phyloP scores from a whole-genome alignment of 106 monocot genomes.

The Phalaenopsis equestris region DNA sequence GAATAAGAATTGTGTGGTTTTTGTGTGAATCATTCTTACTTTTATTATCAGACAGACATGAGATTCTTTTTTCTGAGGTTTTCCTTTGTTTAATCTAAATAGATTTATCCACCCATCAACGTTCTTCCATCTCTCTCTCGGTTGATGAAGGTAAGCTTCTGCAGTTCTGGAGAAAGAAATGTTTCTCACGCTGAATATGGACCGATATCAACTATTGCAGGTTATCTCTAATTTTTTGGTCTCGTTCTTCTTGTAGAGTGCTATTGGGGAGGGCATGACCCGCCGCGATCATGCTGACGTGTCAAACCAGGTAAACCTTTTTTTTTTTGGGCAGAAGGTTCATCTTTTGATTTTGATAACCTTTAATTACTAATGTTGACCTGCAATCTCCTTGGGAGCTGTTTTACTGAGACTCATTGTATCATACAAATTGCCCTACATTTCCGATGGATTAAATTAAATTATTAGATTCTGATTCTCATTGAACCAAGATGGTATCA shows the following conservation, averaged over 20 bases:
- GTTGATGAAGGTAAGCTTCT: slow-evolving; percentile 55
- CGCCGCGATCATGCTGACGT: slow-evolving; percentile 96
- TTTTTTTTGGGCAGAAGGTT: too few relatives aligned
- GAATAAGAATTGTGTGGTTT: background rate
- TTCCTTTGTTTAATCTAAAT: background rate
- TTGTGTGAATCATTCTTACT: background rate
- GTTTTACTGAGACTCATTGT: too few relatives aligned
- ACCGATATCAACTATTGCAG: too few relatives aligned
- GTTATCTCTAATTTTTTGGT: too few relatives aligned
- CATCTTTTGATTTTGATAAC: too few relatives aligned
- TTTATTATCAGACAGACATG: background rate
- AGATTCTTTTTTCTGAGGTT: background rate
- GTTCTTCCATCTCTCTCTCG: slow-evolving; percentile 71
- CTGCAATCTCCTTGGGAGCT: too few relatives aligned
- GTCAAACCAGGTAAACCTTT: slow-evolving; percentile 54
- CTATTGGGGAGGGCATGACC: slow-evolving; percentile 99
- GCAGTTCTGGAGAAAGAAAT: background rate
- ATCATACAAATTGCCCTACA: too few relatives aligned
- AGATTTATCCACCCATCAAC: slow-evolving; percentile 69
- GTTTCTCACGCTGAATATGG: background rate
- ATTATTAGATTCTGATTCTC: too few relatives aligned
- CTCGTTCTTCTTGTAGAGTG: slow-evolving; percentile 55
- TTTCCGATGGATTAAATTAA: too few relatives aligned
- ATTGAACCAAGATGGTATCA: too few relatives aligned
- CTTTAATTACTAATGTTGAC: too few relatives aligned